Evolutionary conservation across 352 stramenopile species (phyloP).

Genomic region (Globisporangium iwayamae): DNA sequence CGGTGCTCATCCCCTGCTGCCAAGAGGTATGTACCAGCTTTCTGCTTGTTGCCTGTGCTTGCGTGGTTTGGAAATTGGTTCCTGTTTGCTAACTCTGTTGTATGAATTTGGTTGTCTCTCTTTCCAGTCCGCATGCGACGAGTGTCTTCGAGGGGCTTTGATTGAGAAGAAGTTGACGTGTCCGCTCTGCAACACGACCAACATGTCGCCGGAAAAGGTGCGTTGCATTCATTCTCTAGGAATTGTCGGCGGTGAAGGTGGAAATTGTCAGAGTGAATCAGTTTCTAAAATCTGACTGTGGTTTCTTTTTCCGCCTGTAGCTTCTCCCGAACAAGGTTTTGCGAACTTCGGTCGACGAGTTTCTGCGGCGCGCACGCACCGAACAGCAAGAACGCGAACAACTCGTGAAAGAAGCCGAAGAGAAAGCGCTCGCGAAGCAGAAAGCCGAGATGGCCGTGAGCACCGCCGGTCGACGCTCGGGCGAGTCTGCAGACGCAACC

Average conservation of each 20-base stretch:
- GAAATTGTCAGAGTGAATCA: not conserved
- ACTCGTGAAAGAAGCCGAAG: constrained; percentile 79
- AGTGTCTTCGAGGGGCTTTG: constrained; percentile 72
- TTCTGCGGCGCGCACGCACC: constrained; percentile 65
- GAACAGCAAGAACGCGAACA: constrained; percentile 85
- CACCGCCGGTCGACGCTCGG: constrained; percentile 41
- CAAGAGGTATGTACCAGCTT: constrained; percentile 67
- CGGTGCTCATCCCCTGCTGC: constrained; percentile 84
- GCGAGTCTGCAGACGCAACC: constrained; percentile 76
- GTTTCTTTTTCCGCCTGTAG: constrained; percentile 4
- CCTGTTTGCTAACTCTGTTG: constrained; percentile 11
- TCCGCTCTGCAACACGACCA: constrained; percentile 68
- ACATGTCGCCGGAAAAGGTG: constrained; percentile 84
- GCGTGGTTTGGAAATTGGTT: constrained; percentile 1
- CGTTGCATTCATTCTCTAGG: not conserved
- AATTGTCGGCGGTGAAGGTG: not conserved
- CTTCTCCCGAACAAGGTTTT: constrained; percentile 81
- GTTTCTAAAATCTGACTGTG: constrained; percentile 1
- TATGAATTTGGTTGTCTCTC: not conserved
- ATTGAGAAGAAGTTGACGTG: constrained; percentile 83
- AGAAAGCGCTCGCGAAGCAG: constrained; percentile 78
- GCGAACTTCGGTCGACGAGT: constrained; percentile 82
- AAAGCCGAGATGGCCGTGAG: constrained; percentile 59
- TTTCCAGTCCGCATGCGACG: constrained; percentile 72
- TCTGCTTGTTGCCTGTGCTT: constrained; percentile 1